phyloP scores from a whole-genome alignment of 2,329 filamentous ascomycete genomes.

The Talaromyces marneffei region DNA sequence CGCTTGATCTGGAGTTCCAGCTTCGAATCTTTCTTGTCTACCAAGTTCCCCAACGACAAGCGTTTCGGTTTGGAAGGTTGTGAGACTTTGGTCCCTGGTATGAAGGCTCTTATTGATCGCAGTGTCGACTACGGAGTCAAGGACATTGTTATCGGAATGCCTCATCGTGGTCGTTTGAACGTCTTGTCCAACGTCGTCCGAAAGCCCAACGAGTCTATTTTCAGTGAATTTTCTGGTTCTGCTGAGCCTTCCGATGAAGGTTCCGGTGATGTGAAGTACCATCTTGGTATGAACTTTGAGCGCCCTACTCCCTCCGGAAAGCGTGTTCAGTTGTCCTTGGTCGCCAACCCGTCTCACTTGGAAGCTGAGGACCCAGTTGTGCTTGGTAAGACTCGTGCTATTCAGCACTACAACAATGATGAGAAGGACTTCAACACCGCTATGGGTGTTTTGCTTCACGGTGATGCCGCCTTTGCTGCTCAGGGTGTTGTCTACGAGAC shows the following conservation, averaged over 20 bases:
- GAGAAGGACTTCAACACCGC: slow-evolving; percentile 82
- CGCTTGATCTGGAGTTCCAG: slow-evolving; percentile 97
- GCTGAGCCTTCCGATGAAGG: slow-evolving; percentile 86
- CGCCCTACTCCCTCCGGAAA: slow-evolving; percentile 96
- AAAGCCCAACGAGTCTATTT: slow-evolving; percentile 99
- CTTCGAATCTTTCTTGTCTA: slow-evolving; percentile 91
- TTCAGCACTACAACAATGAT: slow-evolving; percentile 98
- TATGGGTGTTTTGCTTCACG: slow-evolving; percentile 94
- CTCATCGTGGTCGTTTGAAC: slow-evolving; percentile 95
- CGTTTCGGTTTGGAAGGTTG: slow-evolving; percentile 97
- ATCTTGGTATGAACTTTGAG: slow-evolving; percentile 99
- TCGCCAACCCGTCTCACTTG: slow-evolving; percentile 96
- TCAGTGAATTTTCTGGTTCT: slow-evolving; percentile 92
- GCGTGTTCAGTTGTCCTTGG: slow-evolving; percentile 96
- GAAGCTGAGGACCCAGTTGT: slow-evolving; percentile 98
- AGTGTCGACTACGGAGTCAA: slow-evolving; percentile 98
- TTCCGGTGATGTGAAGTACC: slow-evolving; percentile 98
- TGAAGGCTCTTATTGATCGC: slow-evolving; percentile 98
- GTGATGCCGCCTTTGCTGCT: slow-evolving; percentile 92
- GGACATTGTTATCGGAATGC: slow-evolving; percentile 99
- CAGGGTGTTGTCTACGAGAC: slow-evolving; percentile 99
- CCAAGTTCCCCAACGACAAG: slow-evolving; percentile 99
- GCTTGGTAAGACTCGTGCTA: slow-evolving; percentile 92
- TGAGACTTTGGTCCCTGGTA: slow-evolving; percentile 92
- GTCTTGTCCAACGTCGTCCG: slow-evolving; percentile 97